phyloP scores from a whole-genome alignment of 2,329 filamentous ascomycete species.

The Hymenoscyphus albidus region DNA sequence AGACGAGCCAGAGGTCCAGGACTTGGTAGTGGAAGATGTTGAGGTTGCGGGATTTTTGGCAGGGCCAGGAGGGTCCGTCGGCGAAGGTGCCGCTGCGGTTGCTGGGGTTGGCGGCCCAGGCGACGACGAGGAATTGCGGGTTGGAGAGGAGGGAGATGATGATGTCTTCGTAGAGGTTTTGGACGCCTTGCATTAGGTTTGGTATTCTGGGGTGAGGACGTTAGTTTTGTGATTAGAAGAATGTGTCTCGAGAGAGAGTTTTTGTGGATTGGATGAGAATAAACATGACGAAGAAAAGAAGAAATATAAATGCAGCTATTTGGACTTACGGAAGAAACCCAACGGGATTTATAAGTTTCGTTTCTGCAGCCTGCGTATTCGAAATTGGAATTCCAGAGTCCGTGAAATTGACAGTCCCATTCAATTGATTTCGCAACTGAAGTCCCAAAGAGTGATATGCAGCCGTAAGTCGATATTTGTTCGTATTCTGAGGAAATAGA shows the following conservation, averaged over 20 bases:
- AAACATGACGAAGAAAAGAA: not conserved
- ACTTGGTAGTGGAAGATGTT: slow-evolving; percentile 7
- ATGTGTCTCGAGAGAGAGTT: not conserved
- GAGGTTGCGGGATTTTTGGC: slow-evolving; percentile 4
- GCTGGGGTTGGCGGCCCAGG: slow-evolving; percentile 4
- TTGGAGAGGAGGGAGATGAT: slow-evolving; percentile 10
- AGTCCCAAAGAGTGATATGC: slow-evolving; percentile 8
- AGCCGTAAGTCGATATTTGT: slow-evolving; percentile 1
- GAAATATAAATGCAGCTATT: not conserved
- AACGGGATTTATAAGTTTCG: slow-evolving; percentile 2
- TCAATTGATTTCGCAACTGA: not conserved
- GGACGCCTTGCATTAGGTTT: slow-evolving; percentile 2
- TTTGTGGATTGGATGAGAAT: not conserved
- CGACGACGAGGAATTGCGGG: slow-evolving; percentile 6
- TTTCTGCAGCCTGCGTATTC: slow-evolving; percentile 5
- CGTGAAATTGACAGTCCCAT: slow-evolving; percentile 4
- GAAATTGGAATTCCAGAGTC: not conserved
- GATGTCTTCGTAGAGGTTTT: slow-evolving; percentile 11
- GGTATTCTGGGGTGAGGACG: not conserved
- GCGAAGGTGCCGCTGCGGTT: not conserved
- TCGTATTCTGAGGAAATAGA: not conserved
- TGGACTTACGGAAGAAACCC: slow-evolving; percentile 1
- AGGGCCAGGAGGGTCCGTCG: not conserved
- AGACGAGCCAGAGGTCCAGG: slow-evolving; percentile 10
- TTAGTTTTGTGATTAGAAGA: not conserved